A percentile compares a stretch with the other conserved stretches of the same genome.
Conservation (phyloP, 163 green algal species). For the Scenedesmus sp. region DNA sequence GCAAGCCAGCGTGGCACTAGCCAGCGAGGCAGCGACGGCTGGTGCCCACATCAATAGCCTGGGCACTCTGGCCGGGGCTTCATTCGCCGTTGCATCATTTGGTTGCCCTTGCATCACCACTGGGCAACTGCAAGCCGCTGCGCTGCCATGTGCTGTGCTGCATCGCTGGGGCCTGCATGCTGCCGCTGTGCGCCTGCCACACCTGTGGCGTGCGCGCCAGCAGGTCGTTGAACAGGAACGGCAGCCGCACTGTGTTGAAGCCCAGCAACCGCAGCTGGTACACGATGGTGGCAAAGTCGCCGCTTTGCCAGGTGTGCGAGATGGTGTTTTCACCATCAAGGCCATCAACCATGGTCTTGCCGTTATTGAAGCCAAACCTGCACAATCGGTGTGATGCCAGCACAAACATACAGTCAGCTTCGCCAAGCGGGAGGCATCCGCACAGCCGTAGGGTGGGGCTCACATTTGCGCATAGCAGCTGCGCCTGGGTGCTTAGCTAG, state of each 20-base stretch:
- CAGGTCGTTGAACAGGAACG: conserved; percentile 47
- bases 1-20: too few relatives aligned
- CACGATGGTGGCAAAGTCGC: conserved; percentile 54
- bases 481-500: background rate
- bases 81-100: too few relatives aligned
- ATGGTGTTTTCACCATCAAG: conserved; percentile 23
- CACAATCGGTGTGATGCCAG: background rate
- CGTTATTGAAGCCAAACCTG: conserved; percentile 55
- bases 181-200: background rate
- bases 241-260: conserved; percentile 55
- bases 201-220: background rate
- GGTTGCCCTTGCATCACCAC: too few relatives aligned
- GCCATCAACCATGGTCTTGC: conserved; percentile 46
- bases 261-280: conserved; percentile 46
- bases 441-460: too few relatives aligned
- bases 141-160: too few relatives aligned
- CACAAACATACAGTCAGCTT: background rate
- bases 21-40: too few relatives aligned
- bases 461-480: background rate
- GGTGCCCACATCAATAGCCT: too few relatives aligned
- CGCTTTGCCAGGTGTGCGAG: conserved; percentile 35
- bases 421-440: too few relatives aligned
- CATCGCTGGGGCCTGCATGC: background rate
- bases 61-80: too few relatives aligned
- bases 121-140: too few relatives aligned